Evolutionary conservation across 1,284 basidiomycete genomes (phyloP), one percentile per base, ranked within the genome.

Genomic region (Neolentinus lepideus): DNA sequence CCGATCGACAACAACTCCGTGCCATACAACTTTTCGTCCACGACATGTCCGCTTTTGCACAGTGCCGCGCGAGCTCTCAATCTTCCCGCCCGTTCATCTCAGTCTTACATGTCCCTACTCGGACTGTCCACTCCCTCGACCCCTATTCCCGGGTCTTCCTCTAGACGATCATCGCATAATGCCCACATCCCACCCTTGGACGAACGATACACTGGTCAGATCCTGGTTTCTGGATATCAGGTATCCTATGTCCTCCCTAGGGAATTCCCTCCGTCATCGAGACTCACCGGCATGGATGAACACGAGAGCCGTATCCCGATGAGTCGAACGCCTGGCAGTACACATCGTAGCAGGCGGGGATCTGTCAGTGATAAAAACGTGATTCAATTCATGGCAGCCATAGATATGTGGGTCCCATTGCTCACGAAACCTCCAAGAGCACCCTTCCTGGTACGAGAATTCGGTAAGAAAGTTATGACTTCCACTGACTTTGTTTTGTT

Each of bases 161-260:
- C 64, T 6, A 58, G 52, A 24, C 11, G 33, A 12, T 4, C 52
- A 12, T 43, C 56, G 8, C 52, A 52, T 19, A 57, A 55, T 16
- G 55, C 57, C 16, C 56, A 61, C 46, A 29, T 58, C 22, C 58
- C 59, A 33, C 56, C 25, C 31, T 53, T 88, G 19, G 88, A 90
- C 56, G 74, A 75, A 47, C 80, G 76, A 62, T 89, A 87, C 59
- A 83, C 84, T 1, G 89, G 89, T 2, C 80, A 83, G 54, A 85
- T 91, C 56, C 75, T 87, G 38, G 83, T 91, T 59, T 88, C 80
- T 65, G 81, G 81, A 45, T 91, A 90, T 64, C 77, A 85, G 58
- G 81, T 91, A 52, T 84, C 86, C 11, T 90, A 84, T 63, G 81
- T 90, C 8, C 71, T 88, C 3, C 89, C 88, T n/a, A 89, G 78